Conservation (phyloP, 2,329 filamentous ascomycete species). For the Fusarium albidum region DNA sequence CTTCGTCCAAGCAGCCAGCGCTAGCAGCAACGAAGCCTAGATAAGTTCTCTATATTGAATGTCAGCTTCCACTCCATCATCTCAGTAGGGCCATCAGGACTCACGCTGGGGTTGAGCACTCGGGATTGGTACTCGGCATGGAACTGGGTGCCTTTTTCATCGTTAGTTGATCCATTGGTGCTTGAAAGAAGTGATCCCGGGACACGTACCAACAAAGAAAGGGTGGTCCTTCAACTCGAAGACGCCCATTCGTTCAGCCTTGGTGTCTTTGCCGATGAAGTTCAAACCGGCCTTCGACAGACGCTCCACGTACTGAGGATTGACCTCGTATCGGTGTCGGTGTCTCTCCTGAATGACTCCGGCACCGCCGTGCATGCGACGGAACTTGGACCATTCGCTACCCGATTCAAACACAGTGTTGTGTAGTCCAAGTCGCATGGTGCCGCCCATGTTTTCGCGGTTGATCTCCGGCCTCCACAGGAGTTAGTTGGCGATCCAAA, state of each 20-base stretch:
- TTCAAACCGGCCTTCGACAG: constrained; percentile 74
- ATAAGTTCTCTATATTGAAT: constrained; percentile 48
- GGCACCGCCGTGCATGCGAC: constrained; percentile 73
- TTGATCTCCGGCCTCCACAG: no score
- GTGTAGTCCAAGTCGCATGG: constrained; percentile 85
- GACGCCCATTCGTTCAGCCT: neutral
- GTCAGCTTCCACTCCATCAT: no score
- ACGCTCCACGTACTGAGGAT: constrained; percentile 75
- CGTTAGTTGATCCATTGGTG: neutral
- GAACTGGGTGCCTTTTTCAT: constrained; percentile 62
- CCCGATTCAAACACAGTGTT: constrained; percentile 77
- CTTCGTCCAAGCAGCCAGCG: constrained; percentile 67
- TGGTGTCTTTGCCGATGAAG: constrained; percentile 52
- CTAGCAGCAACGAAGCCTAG: constrained; percentile 62
- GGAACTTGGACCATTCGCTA: constrained; percentile 80
- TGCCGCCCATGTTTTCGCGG: constrained; percentile 69
- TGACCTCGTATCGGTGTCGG: constrained; percentile 90
- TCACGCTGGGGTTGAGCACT: constrained; percentile 71
- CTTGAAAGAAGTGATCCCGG: neutral
- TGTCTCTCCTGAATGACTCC: constrained; percentile 74
- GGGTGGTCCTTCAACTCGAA: constrained; percentile 11
- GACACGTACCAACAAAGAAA: constrained; percentile 7
- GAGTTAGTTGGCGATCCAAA: no score
- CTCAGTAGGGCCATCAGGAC: neutral
- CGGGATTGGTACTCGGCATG: constrained; percentile 82